Evolutionary conservation across 352 stramenopile species (phyloP), one percentile per base, ranked within the genome.

Genomic region (Globisporangium echinulatum): DNA sequence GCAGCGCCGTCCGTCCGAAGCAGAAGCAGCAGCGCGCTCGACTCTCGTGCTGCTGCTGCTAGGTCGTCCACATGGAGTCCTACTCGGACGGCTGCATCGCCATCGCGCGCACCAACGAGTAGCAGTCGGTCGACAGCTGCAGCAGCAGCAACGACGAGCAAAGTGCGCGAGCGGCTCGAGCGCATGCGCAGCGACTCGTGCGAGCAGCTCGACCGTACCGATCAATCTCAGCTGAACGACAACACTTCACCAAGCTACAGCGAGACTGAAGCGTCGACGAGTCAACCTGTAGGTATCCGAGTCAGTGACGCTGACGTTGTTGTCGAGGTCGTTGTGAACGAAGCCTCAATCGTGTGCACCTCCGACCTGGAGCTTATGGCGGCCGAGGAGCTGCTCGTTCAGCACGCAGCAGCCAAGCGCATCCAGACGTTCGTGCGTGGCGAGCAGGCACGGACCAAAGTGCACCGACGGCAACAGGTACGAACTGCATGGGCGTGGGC

Each of bases 391-490:
- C 11, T 51, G 43, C 25, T 75, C 13, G 67, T 75, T 1, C 66
- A 50, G n/a, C 52, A 10, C 25, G 68, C 61, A 47, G 70, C 70
- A 47, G 59, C 61, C 19, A 61, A 64, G 52, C 64, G 25, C 39
- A 51, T 84, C 7, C 74, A 84, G 49, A 56, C 70, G 7, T 69
- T 75, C 14, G 61, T 68, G 7, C 70, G 72, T 44, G 72, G 70
- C 33, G 47, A 66, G 50, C 54, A 44, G 6, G 70, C 59, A 55
- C 74, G 74, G 5, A n/a, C 17, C 25, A 54, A 65, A 8, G 67
- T 72, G 43, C 48, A 10, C 14, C 49, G 33, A 33, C 9, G 17
- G 7, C 54, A 38, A 19, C 53, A 61, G 59, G 59, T 61, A 43
- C 15, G 53, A 15, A 4, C 4, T 8, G 50, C n/a, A 47, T n/a